phyloP scores from a whole-genome alignment of 1,139 yeast species.

The Hemisphaericaspora xylanilytica region DNA sequence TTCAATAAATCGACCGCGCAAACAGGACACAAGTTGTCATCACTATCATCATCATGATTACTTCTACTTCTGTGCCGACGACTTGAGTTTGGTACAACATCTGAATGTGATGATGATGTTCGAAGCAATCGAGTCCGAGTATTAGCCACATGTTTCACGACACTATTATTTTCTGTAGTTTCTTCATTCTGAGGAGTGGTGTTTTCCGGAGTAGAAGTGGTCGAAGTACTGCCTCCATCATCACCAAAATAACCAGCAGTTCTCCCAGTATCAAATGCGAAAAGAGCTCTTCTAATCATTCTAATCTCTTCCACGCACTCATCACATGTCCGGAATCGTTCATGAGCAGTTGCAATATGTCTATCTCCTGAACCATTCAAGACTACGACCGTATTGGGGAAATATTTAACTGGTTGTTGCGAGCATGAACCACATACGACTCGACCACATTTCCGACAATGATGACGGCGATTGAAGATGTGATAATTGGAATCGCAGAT shows the following conservation, averaged over 20 bases:
- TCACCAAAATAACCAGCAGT: neutral
- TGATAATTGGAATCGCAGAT: conserved; percentile 60
- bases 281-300: conserved; percentile 51
- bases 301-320: conserved; percentile 62
- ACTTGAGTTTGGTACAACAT: conserved; percentile 2
- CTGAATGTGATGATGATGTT: neutral
- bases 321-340: conserved; percentile 64
- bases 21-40: conserved; percentile 43
- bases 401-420: conserved; percentile 39
- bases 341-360: conserved; percentile 25
- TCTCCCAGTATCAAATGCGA: conserved; percentile 12
- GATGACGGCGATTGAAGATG: conserved; percentile 79
- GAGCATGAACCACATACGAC: conserved; percentile 74
- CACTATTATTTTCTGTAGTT: conserved; percentile 16
- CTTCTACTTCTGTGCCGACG: conserved; percentile 10
- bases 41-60: conserved; percentile 25
- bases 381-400: conserved; percentile 39
- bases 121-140: conserved; percentile 2
- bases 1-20: conserved; percentile 52
- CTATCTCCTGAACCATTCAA: conserved; percentile 24
- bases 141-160: conserved; percentile 22
- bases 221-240: conserved; percentile 1
- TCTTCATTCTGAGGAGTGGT: neutral
- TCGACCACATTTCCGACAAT: conserved; percentile 83
- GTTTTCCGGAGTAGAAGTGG: neutral